Evolutionary conservation across 2,329 filamentous ascomycete species (phyloP).

Genomic region (Incumbomyces delicatus): DNA sequence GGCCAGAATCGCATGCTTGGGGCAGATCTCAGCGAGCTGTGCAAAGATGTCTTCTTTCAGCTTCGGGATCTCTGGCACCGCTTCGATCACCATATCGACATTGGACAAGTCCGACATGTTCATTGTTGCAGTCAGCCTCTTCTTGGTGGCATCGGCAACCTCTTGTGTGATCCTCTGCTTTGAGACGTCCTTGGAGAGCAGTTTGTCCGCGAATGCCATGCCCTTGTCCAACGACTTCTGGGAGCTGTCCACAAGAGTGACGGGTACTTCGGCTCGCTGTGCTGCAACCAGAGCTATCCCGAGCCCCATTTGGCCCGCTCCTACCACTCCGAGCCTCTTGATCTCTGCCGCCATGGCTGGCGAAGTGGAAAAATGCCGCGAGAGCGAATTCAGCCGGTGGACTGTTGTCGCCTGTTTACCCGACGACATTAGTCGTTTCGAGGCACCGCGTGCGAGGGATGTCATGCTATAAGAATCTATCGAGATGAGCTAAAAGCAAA

Average conservation of each 20-base stretch:
- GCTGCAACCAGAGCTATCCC: conserved; percentile 94
- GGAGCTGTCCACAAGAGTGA: conserved; percentile 75
- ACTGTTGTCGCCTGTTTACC: conserved; percentile 25
- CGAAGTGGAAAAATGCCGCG: conserved; percentile 60
- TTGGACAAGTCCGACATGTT: conserved; percentile 65
- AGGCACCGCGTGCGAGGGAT: conserved; percentile 11
- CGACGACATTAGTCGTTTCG: conserved; percentile 29
- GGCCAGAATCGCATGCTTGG: conserved; percentile 77
- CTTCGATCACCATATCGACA: conserved; percentile 97
- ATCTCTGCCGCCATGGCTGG: conserved; percentile 58
- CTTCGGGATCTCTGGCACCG: conserved; percentile 80
- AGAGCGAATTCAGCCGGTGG: conserved; percentile 26
- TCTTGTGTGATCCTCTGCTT: conserved; percentile 79
- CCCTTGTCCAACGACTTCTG: conserved; percentile 81
- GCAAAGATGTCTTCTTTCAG: conserved; percentile 85
- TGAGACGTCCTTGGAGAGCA: conserved; percentile 82
- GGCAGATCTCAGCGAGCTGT: conserved; percentile 69
- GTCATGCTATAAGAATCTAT: conserved; percentile 10
- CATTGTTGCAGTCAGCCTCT: conserved; percentile 59
- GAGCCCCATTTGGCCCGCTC: conserved; percentile 93
- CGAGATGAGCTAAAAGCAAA: not conserved
- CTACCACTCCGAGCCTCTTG: conserved; percentile 81
- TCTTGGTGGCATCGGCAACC: conserved; percentile 63
- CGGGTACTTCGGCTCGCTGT: conserved; percentile 69
- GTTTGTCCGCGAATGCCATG: conserved; percentile 87